Evolutionary conservation across 169 alveolate species (phyloP).

Genomic region (Blepharisma undulans): DNA sequence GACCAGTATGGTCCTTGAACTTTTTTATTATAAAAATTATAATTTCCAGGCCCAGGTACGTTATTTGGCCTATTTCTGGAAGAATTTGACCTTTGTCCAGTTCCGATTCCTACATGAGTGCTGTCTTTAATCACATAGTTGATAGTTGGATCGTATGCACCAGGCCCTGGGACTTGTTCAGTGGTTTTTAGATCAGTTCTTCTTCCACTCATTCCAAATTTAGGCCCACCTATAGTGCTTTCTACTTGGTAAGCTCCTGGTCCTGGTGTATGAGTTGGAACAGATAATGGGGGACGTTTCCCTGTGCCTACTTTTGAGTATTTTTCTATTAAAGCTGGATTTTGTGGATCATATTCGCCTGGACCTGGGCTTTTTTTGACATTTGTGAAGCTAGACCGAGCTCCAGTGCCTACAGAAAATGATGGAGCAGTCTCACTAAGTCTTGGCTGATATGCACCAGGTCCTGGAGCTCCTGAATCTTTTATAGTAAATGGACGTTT

Average conservation of each 20-base stretch:
- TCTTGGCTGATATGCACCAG: conserved; percentile 37
- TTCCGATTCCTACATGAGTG: not conserved
- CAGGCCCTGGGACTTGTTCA: conserved; percentile 27
- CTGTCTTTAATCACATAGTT: not conserved
- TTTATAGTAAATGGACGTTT: not conserved
- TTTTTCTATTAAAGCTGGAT: not conserved
- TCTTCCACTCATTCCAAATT: conserved; percentile 9
- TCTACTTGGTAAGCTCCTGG: conserved; percentile 34
- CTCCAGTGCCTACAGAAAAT: conserved; percentile 30
- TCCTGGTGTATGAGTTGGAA: conserved; percentile 23
- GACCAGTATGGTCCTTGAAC: conserved; percentile 9
- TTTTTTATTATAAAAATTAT: not conserved
- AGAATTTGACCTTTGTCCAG: not conserved
- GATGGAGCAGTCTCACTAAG: not conserved
- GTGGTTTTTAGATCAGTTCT: not conserved
- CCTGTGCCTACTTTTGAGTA: conserved; percentile 28
- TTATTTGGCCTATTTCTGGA: not conserved
- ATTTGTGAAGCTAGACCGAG: conserved; percentile 8
- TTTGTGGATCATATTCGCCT: conserved; percentile 32
- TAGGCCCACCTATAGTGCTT: not conserved
- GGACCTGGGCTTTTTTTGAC: conserved; percentile 24
- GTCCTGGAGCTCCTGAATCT: conserved; percentile 27
- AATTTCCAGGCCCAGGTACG: conserved; percentile 36
- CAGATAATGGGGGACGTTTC: not conserved
- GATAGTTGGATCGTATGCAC: not conserved